Conservation (phyloP, 2,329 filamentous ascomycete genomes). For the Sclerotinia minor region DNA sequence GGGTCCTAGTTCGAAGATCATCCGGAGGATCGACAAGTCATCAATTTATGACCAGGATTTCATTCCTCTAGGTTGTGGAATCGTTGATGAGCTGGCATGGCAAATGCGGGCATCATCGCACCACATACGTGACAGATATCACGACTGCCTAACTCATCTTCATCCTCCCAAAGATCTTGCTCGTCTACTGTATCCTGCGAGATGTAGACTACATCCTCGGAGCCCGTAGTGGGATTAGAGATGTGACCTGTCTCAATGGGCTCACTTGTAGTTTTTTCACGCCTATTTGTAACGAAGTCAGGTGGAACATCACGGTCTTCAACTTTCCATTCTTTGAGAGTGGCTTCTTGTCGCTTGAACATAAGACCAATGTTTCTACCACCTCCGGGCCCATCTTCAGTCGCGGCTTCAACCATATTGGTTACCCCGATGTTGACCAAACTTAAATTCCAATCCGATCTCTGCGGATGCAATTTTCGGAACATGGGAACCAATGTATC, state of each 20-base stretch:
- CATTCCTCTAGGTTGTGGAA: slow-evolving; percentile 45
- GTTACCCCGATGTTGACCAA: slow-evolving; percentile 85
- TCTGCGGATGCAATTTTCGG: slow-evolving; percentile 67
- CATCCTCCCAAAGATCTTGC: slow-evolving; percentile 35
- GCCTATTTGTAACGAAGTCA: slow-evolving; percentile 23
- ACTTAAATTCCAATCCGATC: slow-evolving; percentile 70
- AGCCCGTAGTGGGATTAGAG: slow-evolving; percentile 26
- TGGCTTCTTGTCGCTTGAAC: slow-evolving; percentile 74
- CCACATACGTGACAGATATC: slow-evolving; percentile 48
- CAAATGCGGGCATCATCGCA: slow-evolving; percentile 50
- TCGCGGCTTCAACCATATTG: slow-evolving; percentile 69
- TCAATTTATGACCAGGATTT: slow-evolving; percentile 1
- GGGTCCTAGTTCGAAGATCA: background rate
- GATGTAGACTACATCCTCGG: slow-evolving; percentile 35
- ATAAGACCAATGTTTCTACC: slow-evolving; percentile 77
- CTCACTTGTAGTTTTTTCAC: background rate
- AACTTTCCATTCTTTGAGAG: slow-evolving; percentile 66
- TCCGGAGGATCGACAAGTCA: background rate
- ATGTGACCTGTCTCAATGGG: background rate
- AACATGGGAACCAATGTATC: slow-evolving; percentile 73
- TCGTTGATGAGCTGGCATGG: slow-evolving; percentile 49
- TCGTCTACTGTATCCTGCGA: slow-evolving; percentile 35
- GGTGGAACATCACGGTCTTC: slow-evolving; percentile 47
- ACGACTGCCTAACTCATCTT: slow-evolving; percentile 35
- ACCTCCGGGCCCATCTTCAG: slow-evolving; percentile 47